Percentiles rank a stretch among this genome's conserved stretches.
phyloP scores from a whole-genome alignment of 129 eudicot genomes.

The Gnaphalium uliginosum region DNA sequence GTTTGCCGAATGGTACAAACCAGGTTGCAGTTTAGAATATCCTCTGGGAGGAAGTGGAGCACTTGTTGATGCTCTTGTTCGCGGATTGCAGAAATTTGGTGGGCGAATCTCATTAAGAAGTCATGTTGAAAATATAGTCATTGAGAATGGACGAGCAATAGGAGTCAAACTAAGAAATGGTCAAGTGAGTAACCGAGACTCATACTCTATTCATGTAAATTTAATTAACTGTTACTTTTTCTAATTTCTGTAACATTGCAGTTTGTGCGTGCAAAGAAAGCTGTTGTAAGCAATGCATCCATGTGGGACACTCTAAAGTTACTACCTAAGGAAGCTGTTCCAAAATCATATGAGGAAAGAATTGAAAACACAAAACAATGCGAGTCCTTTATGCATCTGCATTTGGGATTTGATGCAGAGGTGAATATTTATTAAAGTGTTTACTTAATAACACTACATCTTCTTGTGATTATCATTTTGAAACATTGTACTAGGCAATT shows the following conservation, averaged over 20 bases:
- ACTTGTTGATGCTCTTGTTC: conserved; percentile 82
- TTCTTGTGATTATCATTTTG: background rate
- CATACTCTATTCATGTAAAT: background rate
- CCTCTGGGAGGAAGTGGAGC: conserved; percentile 95
- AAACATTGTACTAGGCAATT: background rate
- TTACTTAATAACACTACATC: background rate
- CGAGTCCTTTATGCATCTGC: conserved; percentile 97
- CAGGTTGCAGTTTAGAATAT: conserved; percentile 85
- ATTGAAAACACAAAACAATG: conserved; percentile 71
- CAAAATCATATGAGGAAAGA: conserved; percentile 63
- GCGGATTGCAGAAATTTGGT: conserved; percentile 78
- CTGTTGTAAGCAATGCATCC: conserved; percentile 95
- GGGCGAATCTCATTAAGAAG: conserved; percentile 81
- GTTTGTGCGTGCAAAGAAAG: conserved; percentile 92
- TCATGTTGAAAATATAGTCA: conserved; percentile 78
- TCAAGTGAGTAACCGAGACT: conserved; percentile 62
- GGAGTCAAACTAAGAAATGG: conserved; percentile 91
- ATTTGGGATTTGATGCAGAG: conserved; percentile 95
- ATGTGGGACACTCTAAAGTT: conserved; percentile 94
- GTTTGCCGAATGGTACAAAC: conserved; percentile 99
- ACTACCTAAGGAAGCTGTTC: conserved; percentile 69
- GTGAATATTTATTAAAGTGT: conserved; percentile 36
- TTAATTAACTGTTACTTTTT: background rate
- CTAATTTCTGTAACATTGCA: conserved; percentile 28
- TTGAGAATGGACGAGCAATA: conserved; percentile 84